phyloP scores from a whole-genome alignment of 2,329 filamentous ascomycete species.

The Penicillium sp. region DNA sequence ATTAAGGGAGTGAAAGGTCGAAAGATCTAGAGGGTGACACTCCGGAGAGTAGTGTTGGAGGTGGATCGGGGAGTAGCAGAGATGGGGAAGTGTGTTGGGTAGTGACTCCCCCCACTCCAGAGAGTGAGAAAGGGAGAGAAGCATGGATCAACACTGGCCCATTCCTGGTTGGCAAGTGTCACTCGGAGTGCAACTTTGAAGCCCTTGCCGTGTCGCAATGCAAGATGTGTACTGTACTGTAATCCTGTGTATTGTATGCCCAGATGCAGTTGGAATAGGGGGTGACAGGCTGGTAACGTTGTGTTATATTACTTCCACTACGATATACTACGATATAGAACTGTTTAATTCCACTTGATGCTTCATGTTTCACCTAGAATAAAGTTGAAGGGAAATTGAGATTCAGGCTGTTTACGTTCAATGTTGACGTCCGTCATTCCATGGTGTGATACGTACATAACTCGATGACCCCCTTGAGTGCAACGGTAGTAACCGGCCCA shows the following conservation, averaged over 20 bases:
- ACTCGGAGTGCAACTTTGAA: conserved; percentile 23
- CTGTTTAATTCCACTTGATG: no score
- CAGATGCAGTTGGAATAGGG: no score
- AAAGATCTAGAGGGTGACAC: conserved; percentile 17
- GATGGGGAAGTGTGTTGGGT: not conserved
- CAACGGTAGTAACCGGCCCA: conserved; percentile 29
- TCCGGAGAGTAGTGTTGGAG: conserved; percentile 22
- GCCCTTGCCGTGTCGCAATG: conserved; percentile 26
- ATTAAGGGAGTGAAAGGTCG: conserved; percentile 5
- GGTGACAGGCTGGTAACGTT: not conserved
- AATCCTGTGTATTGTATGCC: not conserved
- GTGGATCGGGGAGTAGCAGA: conserved; percentile 19
- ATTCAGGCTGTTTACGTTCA: not conserved
- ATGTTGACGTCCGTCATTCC: conserved; percentile 6
- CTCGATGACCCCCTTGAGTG: conserved; percentile 27
- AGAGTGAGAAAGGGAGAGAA: conserved; percentile 7
- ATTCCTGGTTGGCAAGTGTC: conserved; percentile 25
- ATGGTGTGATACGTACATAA: conserved; percentile 12
- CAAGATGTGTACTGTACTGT: not conserved
- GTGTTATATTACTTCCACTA: not conserved
- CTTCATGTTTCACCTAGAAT: no score
- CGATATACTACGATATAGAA: no score
- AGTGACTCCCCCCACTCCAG: not conserved
- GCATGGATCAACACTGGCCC: conserved; percentile 28
- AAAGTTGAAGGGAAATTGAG: not conserved